Base-by-base conservation (phyloP, 306 rosid genomes). In the Urtica urens region DNA sequence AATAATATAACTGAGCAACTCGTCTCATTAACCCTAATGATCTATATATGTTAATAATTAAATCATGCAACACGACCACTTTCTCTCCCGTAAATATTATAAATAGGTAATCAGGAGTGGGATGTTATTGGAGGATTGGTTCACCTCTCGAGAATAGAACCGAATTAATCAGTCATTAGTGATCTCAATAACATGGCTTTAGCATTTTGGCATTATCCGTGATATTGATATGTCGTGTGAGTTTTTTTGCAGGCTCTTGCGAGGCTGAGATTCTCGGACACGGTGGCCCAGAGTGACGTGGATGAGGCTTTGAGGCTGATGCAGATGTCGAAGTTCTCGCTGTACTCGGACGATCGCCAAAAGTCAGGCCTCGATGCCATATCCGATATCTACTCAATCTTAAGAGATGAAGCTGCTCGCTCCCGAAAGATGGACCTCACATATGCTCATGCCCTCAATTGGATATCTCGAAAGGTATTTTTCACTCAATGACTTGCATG, bases 291-390 rank as follows among this genome's bases (percentile, higher is more conserved):
- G 70, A 84, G 95, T 65, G 99, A 90, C 3, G 99, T 90, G 59
- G 99, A 90, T 7, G 99, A 92, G 66, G 94, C 96, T 23, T 72
- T 92, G 58, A 73, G 99, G 64, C 67, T 92, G 68, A 92, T 92
- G 99, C 96, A 92, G 71, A 85, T 92, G 99, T 92, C 96, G 3
- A 85, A 92, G 63, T 92, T 92, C 70, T 92, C 99, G 34, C 57
- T 92, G 63, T 92, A 92, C 67, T 85, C 99, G 0, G 94, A 85
- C 2, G 99, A 90, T 55, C 99, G 93, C 27, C 95, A 90, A 62
- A 81, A 30, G 66, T 85, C 99, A 27, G 99, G 99, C 49, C 81
- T 92, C 26, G 96, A 92, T 73, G 85, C 96, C 30, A 82, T 85
- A 59, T 86, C 96, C 18, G 96, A 85, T 71, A 92, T 92, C 46